phyloP scores from a whole-genome alignment of 2,329 filamentous ascomycete genomes.

The Zasmidium citrigriseum region DNA sequence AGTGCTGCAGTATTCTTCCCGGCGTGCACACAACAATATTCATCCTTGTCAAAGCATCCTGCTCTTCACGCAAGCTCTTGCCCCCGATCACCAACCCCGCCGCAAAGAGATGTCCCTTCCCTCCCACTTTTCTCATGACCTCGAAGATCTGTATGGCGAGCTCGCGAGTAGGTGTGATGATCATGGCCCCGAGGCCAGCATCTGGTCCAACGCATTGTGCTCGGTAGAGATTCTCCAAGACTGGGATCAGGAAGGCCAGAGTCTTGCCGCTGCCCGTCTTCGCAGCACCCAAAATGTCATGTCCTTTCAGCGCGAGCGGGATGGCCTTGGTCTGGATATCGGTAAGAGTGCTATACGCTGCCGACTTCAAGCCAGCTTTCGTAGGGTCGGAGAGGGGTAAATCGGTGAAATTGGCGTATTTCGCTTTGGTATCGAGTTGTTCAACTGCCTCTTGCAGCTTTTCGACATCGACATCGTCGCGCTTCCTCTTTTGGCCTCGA shows the following conservation, averaged over 20 bases:
- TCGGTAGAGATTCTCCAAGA: conserved; percentile 89
- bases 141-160: conserved; percentile 97
- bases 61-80: conserved; percentile 84
- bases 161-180: conserved; percentile 92
- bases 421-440: conserved; percentile 58
- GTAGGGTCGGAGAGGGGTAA: conserved; percentile 85
- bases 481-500: conserved; percentile 32
- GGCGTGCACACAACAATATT: conserved; percentile 97
- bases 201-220: conserved; percentile 88
- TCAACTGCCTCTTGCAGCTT: conserved; percentile 41
- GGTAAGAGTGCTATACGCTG: conserved; percentile 86
- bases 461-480: conserved; percentile 25
- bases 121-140: conserved; percentile 84
- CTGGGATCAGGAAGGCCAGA: conserved; percentile 85
- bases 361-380: conserved; percentile 73
- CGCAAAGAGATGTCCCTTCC: conserved; percentile 80
- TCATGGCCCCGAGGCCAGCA: conserved; percentile 80
- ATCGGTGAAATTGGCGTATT: conserved; percentile 72
- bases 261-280: conserved; percentile 97
- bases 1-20: conserved; percentile 89
- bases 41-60: conserved; percentile 83
- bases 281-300: conserved; percentile 88
- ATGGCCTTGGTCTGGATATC: conserved; percentile 92
- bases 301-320: conserved; percentile 78
- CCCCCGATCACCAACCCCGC: conserved; percentile 93